A percentile compares a stretch with the other conserved stretches of the same genome.
These are phyloP conservation scores for Pogostemon cablin DNA, from an alignment of 257 asterid genomes.

Conservation along the genomic window DNA sequence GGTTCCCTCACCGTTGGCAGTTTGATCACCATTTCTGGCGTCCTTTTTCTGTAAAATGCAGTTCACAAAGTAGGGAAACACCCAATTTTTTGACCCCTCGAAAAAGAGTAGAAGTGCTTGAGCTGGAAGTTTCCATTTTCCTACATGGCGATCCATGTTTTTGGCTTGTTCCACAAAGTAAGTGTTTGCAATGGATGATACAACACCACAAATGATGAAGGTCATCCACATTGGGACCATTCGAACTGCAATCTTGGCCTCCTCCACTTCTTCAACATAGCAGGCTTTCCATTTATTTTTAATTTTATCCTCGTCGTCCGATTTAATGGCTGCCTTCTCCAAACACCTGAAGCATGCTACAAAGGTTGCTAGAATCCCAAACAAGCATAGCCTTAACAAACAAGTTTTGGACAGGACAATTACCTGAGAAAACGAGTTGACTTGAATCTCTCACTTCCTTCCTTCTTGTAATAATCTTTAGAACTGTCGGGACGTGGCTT, in stretches of 20 bases:
- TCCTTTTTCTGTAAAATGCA: neutral
- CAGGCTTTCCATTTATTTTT: constrained; percentile 30
- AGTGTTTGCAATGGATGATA: constrained; percentile 44
- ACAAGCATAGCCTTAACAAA: neutral
- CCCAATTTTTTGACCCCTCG: neutral
- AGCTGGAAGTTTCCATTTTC: constrained; percentile 38
- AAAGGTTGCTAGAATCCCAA: neutral
- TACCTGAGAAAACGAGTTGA: constrained; percentile 44
- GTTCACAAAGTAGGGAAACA: neutral
- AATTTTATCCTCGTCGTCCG: constrained; percentile 13
- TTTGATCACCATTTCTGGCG: neutral
- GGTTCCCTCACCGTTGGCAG: neutral
- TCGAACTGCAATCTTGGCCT: constrained; percentile 33
- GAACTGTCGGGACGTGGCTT: constrained; percentile 23
- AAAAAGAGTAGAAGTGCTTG: constrained; percentile 33
- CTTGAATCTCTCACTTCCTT: neutral
- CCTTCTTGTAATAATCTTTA: neutral
- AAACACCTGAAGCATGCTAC: constrained; percentile 39
- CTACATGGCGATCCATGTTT: constrained; percentile 37
- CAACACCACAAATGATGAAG: constrained; percentile 44
- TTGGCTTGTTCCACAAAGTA: constrained; percentile 50
- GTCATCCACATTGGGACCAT: constrained; percentile 48
- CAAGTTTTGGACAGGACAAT: neutral
- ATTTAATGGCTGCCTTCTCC: constrained; percentile 60
- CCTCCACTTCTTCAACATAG: constrained; percentile 32